These are phyloP conservation scores for Odontarrhena argentea DNA, from an alignment of 345 rosid genomes.

Conservation along the genomic window DNA sequence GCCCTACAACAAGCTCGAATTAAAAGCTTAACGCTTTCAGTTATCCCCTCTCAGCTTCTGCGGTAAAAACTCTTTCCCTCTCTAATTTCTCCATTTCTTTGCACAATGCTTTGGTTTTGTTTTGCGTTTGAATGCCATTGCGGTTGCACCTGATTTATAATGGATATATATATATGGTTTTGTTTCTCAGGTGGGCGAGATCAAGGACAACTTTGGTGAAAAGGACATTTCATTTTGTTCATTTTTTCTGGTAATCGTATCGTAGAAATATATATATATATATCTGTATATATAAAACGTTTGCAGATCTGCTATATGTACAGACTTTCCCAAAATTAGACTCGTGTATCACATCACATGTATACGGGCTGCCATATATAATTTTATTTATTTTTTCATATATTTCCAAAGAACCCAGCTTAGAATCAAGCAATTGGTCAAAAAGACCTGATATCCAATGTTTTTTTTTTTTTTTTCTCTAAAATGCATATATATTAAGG, in stretches of 20 bases:
- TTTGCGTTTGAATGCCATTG: not conserved
- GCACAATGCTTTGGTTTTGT: not conserved
- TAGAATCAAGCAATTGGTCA: too few species aligned
- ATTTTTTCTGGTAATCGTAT: slow-evolving; percentile 23
- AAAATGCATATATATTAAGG: too few species aligned
- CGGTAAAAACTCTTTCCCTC: slow-evolving; percentile 20
- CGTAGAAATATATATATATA: slow-evolving; percentile 27
- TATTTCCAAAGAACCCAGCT: not conserved
- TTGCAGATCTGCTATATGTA: slow-evolving; percentile 23
- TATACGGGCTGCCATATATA: slow-evolving; percentile 30
- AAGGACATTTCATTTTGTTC: slow-evolving; percentile 5
- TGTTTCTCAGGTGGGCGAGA: slow-evolving; percentile 30
- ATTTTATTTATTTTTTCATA: slow-evolving; percentile 28
- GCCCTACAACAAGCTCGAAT: slow-evolving; percentile 35
- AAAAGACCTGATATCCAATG: too few species aligned
- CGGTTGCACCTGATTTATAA: not conserved
- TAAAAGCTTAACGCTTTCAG: slow-evolving; percentile 10
- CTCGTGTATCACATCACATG: slow-evolving; percentile 25
- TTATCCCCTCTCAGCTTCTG: slow-evolving; percentile 8
- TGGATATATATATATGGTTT: not conserved
- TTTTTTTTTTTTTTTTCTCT: too few species aligned
- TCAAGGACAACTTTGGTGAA: slow-evolving; percentile 9
- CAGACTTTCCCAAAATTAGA: slow-evolving; percentile 22
- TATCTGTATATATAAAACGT: slow-evolving; percentile 13
- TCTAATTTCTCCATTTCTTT: not conserved